phyloP scores from a whole-genome alignment of 1,139 yeast species.

The Nakaseomyces delphensis region DNA sequence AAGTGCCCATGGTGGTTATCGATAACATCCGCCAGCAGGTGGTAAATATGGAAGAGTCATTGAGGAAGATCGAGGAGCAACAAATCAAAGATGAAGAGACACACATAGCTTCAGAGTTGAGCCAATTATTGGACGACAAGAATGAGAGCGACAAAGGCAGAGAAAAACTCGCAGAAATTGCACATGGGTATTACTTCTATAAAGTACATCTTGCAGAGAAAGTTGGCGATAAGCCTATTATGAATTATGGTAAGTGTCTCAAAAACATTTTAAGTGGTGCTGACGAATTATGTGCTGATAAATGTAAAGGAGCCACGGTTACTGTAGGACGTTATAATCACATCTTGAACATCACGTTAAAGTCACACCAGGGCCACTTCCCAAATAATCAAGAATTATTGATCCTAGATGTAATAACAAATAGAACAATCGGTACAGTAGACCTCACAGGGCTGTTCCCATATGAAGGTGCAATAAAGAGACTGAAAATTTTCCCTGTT shows the following conservation, averaged over 20 bases:
- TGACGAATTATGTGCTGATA: background rate
- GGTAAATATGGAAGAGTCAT: background rate
- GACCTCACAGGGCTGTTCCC: slow-evolving; percentile 1
- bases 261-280: background rate
- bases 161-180: slow-evolving; percentile 10
- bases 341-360: background rate
- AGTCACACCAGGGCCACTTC: slow-evolving; percentile 1
- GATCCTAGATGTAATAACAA: background rate
- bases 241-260: slow-evolving; percentile 8
- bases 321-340: background rate
- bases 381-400: slow-evolving; percentile 1
- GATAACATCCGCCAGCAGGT: slow-evolving; percentile 5
- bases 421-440: background rate
- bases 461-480: background rate
- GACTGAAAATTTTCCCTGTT: background rate
- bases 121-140: slow-evolving; percentile 8
- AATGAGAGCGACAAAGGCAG: slow-evolving; percentile 9
- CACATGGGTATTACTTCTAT: slow-evolving; percentile 12
- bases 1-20: slow-evolving; percentile 1
- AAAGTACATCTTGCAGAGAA: slow-evolving; percentile 13
- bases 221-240: slow-evolving; percentile 9
- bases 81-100: background rate
- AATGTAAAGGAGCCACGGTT: background rate
- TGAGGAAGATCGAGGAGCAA: slow-evolving; percentile 1
- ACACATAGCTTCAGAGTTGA: background rate